Evolutionary conservation across 1,284 basidiomycete species (phyloP).

Genomic region (Entoloma clypeatum): DNA sequence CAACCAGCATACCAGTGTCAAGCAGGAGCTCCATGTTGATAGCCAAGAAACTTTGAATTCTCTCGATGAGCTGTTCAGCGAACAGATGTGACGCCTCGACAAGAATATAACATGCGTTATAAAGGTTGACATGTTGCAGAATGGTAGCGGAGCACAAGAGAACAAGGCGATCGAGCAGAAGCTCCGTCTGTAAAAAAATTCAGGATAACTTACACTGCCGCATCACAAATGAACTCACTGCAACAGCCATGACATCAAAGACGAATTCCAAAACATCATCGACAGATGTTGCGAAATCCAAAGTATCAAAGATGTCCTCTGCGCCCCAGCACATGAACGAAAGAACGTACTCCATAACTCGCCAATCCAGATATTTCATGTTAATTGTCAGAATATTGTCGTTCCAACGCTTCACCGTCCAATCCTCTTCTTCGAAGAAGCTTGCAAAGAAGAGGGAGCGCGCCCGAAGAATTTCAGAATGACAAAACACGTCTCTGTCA

Average conservation of each 20-base stretch:
- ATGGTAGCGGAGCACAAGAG: conserved; percentile 79
- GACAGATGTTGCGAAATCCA: conserved; percentile 62
- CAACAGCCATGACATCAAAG: conserved; percentile 83
- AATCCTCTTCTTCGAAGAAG: conserved; percentile 84
- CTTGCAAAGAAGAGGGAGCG: conserved; percentile 83
- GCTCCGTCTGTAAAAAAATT: conserved; percentile 67
- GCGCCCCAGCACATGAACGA: conserved; percentile 77
- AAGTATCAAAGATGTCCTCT: conserved; percentile 70
- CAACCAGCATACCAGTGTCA: conserved; percentile 76
- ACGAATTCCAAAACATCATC: conserved; percentile 87
- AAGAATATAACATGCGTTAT: conserved; percentile 82
- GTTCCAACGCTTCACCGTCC: conserved; percentile 69
- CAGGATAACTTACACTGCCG: not conserved
- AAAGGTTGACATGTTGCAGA: conserved; percentile 65
- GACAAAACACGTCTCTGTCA: conserved; percentile 66
- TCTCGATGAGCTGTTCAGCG: conserved; percentile 64
- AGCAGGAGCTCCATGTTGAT: conserved; percentile 88
- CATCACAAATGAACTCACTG: conserved; percentile 46
- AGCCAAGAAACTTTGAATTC: conserved; percentile 80
- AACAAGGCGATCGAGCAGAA: conserved; percentile 83
- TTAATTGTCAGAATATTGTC: conserved; percentile 58
- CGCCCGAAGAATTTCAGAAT: conserved; percentile 77
- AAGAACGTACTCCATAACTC: conserved; percentile 75
- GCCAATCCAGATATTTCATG: conserved; percentile 74
- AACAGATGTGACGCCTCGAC: conserved; percentile 82